Percentiles rank a stretch among this genome's conserved stretches.
phyloP scores from a whole-genome alignment of 2,329 filamentous ascomycete species.

The Exophiala sp. region DNA sequence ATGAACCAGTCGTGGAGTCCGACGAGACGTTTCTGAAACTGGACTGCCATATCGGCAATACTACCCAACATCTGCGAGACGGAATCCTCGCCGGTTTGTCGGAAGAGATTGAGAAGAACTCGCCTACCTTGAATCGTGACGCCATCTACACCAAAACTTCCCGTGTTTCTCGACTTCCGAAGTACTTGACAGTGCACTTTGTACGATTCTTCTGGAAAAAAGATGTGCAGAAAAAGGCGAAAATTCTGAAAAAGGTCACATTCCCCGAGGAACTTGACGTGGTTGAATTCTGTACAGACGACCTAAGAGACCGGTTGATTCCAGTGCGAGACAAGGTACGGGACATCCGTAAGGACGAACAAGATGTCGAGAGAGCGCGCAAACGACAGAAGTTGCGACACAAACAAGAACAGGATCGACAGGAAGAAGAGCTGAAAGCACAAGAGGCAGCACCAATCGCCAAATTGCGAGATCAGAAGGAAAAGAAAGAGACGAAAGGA shows the following conservation, averaged over 20 bases:
- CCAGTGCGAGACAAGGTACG: constrained; percentile 96
- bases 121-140: constrained; percentile 70
- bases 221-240: constrained; percentile 95
- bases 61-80: constrained; percentile 86
- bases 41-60: constrained; percentile 87
- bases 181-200: constrained; percentile 95
- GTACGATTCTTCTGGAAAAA: constrained; percentile 98
- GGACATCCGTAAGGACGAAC: constrained; percentile 89
- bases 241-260: constrained; percentile 98
- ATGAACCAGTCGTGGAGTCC: constrained; percentile 65
- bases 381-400: constrained; percentile 80
- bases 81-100: constrained; percentile 77
- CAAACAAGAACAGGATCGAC: constrained; percentile 53
- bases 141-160: constrained; percentile 85
- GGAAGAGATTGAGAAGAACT: constrained; percentile 89
- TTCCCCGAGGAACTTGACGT: constrained; percentile 92
- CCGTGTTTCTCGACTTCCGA: constrained; percentile 84
- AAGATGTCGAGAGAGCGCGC: constrained; percentile 84
- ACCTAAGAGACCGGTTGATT: constrained; percentile 74
- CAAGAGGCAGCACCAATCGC: constrained; percentile 41
- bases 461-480: constrained; percentile 48
- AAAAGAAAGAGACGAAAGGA: constrained; percentile 43
- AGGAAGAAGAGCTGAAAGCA: constrained; percentile 34
- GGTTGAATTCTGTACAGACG: constrained; percentile 92
- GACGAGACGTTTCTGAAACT: constrained; percentile 84